Conservation (phyloP, 169 alveolate species). For the Cryptosporidium muris region DNA sequence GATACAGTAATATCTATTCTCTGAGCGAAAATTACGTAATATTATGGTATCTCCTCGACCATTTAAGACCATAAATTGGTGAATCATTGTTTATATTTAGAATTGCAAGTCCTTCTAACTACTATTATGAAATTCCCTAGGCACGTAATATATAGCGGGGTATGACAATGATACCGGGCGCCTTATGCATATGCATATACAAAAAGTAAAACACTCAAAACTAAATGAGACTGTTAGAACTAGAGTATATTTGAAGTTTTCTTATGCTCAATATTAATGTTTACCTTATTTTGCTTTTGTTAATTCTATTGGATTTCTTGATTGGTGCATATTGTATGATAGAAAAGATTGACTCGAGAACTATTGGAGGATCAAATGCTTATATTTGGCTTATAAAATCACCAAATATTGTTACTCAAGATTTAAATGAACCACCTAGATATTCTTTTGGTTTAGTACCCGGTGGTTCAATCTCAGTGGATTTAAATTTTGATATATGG, state of each 20-base stretch:
- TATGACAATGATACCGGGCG: no score
- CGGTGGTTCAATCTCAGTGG: conserved; percentile 29
- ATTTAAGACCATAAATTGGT: conserved; percentile 90
- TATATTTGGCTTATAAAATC: conserved; percentile 66
- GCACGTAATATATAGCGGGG: no score
- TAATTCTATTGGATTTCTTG: background rate
- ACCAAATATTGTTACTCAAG: conserved; percentile 48
- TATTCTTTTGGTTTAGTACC: conserved; percentile 53
- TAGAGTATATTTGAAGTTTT: background rate
- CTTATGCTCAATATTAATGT: background rate
- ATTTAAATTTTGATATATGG: conserved; percentile 48
- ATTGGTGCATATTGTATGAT: conserved; percentile 11
- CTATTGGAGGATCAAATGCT: conserved; percentile 38
- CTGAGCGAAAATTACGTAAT: conserved; percentile 90
- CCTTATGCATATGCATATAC: no score
- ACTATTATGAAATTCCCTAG: no score
- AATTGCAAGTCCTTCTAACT: no score
- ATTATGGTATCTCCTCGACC: conserved; percentile 95
- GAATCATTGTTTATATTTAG: conserved; percentile 77
- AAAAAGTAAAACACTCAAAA: no score
- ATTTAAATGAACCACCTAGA: conserved; percentile 57
- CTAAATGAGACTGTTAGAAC: no score
- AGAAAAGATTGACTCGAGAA: conserved; percentile 57
- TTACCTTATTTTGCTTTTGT: background rate
- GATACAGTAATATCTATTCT: conserved; percentile 75